Evolutionary conservation across 192 early-diverging fungal genomes (phyloP).

Genomic region (Gaertneriomyces sp.): DNA sequence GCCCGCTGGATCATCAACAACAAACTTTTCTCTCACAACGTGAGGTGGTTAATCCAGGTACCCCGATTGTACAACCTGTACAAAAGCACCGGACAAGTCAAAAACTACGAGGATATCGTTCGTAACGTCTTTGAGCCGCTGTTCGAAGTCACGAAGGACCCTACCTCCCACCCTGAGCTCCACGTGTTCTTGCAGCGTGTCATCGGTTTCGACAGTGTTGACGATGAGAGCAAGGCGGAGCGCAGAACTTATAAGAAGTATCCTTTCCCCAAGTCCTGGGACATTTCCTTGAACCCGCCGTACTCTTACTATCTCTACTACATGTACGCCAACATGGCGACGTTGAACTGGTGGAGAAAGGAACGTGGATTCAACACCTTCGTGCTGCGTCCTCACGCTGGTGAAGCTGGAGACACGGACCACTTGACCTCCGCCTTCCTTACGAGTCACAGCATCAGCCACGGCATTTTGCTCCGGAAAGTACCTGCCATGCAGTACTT

Average conservation of each 20-base stretch:
- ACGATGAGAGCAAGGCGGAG: constrained; percentile 91
- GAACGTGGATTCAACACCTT: constrained; percentile 83
- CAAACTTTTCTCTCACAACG: constrained; percentile 85
- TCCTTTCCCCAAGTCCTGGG: constrained; percentile 44
- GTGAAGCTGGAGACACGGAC: constrained; percentile 94
- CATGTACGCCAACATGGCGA: constrained; percentile 81
- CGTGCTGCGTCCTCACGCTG: constrained; percentile 88
- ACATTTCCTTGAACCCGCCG: constrained; percentile 70
- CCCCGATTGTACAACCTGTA: constrained; percentile 90
- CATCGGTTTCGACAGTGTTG: constrained; percentile 89
- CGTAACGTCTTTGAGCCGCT: constrained; percentile 83
- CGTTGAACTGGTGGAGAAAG: constrained; percentile 75
- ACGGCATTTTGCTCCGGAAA: constrained; percentile 91
- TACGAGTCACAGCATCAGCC: constrained; percentile 80
- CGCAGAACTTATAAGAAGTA: constrained; percentile 78
- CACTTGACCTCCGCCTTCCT: constrained; percentile 87
- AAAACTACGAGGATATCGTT: constrained; percentile 75
- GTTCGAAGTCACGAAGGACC: constrained; percentile 87
- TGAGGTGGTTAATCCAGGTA: constrained; percentile 93
- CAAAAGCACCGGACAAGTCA: constrained; percentile 57
- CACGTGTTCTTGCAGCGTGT: constrained; percentile 93
- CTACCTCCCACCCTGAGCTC: constrained; percentile 79
- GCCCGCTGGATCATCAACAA: constrained; percentile 89
- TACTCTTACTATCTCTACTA: constrained; percentile 94
- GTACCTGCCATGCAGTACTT: constrained; percentile 93